Conservation (phyloP, 2,329 filamentous ascomycete genomes). For the Clarireedia hainanense region DNA sequence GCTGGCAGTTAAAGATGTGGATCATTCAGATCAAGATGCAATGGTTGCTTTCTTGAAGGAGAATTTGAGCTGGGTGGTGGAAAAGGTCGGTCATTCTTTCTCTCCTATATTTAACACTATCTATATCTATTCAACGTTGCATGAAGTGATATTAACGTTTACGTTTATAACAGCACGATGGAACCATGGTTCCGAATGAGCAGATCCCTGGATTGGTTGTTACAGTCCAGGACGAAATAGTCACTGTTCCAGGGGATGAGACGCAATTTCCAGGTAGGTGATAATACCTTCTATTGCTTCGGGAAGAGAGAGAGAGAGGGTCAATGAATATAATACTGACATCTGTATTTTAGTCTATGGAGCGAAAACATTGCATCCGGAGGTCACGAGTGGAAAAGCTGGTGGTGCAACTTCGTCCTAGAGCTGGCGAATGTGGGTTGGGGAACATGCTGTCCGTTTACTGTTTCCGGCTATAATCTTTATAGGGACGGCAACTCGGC, state of each 20-base stretch:
- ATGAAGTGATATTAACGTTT: background rate
- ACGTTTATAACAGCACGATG: background rate
- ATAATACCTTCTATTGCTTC: too few relatives aligned
- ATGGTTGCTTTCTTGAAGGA: slow-evolving; percentile 17
- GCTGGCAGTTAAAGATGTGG: slow-evolving; percentile 5
- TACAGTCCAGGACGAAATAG: slow-evolving; percentile 17
- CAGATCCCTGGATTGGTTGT: slow-evolving; percentile 15
- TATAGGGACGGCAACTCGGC: too few relatives aligned
- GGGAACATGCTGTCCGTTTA: too few relatives aligned
- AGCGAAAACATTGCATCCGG: slow-evolving; percentile 17
- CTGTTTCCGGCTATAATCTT: too few relatives aligned
- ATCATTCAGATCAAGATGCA: slow-evolving; percentile 9
- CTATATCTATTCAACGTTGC: too few relatives aligned
- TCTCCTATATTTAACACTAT: background rate
- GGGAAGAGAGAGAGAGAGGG: too few relatives aligned
- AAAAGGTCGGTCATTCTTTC: slow-evolving; percentile 17
- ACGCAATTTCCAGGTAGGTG: slow-evolving; percentile 15
- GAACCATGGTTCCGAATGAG: background rate
- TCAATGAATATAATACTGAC: too few relatives aligned
- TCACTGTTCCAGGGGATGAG: slow-evolving; percentile 13
- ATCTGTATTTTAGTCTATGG: slow-evolving; percentile 11
- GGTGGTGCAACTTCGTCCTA: background rate
- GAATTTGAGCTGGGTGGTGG: slow-evolving; percentile 21
- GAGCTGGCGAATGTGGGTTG: too few relatives aligned
- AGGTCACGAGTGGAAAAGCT: slow-evolving; percentile 10